Evolutionary conservation across 768 basidiomycete species (phyloP), one percentile per base, ranked within the genome.

Genomic region (Russula sp.): DNA sequence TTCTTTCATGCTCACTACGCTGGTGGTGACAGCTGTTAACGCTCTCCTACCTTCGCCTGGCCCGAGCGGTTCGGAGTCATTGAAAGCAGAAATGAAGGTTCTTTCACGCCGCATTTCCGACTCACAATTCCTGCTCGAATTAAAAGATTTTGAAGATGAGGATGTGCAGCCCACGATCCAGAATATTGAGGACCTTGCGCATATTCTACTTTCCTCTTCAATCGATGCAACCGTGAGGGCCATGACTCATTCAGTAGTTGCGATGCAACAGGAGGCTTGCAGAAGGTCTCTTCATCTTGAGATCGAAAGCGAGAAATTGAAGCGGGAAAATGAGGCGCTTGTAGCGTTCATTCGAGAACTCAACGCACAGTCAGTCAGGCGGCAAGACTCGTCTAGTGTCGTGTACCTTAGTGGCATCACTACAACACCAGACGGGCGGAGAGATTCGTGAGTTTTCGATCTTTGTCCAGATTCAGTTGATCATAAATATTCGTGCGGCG

Each of bases 231-330:
- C 32, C 29, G 61, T 25, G 46, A n/a, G 32, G 16, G 35, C 57
- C 9, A 38, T 60, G 20, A 20, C 60, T 2, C 20, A 13, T 11
- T 56, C 55, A 6, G 64, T 63, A 18, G 22, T 32, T 25, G 32
- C 38, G 1, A 59, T 64, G 25, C 66, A 66, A 16, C 50, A 59
- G 16, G 59, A 59, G 0, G 43, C 43, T 5, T 47, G 55, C 16
- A 54, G 20, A 9, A 46, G 22, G 14, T 18, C 29, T n/a, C 46
- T 69, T 18, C 32, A 34, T 1, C 48, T 16, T 10, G 55, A 64
- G 18, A 22, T 57, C 32, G 43, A 58, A 18, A 41, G n/a, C 18
- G 50, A 67, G 1, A 34, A 41, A 41, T 56, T 34, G 10, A 29
- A 47, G 1, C n/a, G 3, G 2, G 48, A 7, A 10, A 20, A 18